Conservation (phyloP, 306 rosid species). For the Medicago truncatula region DNA sequence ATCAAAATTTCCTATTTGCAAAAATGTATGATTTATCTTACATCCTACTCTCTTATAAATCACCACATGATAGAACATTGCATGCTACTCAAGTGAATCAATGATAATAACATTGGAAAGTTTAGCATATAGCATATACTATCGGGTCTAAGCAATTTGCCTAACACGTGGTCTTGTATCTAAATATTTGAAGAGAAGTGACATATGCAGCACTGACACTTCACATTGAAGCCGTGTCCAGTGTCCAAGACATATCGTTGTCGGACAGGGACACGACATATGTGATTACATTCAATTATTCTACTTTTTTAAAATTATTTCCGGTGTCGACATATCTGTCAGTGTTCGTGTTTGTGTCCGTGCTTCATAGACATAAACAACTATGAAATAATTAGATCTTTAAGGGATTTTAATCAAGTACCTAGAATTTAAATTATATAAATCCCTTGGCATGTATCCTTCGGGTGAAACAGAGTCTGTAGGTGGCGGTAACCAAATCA, state of each 20-base stretch:
- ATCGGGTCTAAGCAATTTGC: neutral
- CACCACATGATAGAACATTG: constrained; percentile 13
- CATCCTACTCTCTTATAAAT: neutral
- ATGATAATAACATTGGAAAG: neutral
- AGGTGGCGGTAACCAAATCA: constrained; percentile 97
- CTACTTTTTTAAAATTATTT: no score
- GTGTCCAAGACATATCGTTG: no score
- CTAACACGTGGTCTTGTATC: neutral
- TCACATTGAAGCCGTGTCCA: no score
- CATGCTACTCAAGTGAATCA: constrained; percentile 15
- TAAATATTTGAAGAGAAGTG: no score
- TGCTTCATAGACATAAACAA: no score
- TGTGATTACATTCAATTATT: no score
- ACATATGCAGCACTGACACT: no score
- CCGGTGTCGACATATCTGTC: no score
- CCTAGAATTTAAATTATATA: constrained; percentile 94
- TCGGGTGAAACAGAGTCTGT: constrained; percentile 96
- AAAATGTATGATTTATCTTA: no score
- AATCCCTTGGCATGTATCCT: constrained; percentile 96
- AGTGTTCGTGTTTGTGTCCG: no score
- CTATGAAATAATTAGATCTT: neutral
- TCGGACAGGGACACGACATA: no score
- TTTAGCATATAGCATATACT: no score
- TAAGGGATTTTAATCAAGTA: constrained; percentile 43
- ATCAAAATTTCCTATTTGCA: constrained; percentile 13